Conservation (phyloP, 2,329 filamentous ascomycete genomes). For the Aspergillus puulaauensis region DNA sequence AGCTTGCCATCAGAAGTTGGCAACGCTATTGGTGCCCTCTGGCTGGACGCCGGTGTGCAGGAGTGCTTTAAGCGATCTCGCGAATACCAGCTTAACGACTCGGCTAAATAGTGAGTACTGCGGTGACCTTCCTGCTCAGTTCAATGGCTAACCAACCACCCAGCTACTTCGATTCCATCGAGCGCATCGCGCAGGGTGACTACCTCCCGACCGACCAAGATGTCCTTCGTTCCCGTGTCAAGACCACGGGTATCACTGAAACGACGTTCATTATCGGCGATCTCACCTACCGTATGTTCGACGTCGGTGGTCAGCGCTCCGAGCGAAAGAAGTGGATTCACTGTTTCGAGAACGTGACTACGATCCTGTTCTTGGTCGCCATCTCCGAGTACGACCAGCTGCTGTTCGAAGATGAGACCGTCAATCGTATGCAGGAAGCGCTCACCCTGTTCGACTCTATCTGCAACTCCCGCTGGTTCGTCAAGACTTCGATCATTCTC, state of each 20-base stretch:
- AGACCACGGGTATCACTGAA: conserved; percentile 96
- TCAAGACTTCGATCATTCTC: conserved; percentile 70
- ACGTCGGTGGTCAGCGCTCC: conserved; percentile 91
- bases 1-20: conserved; percentile 92
- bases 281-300: conserved; percentile 95
- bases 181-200: conserved; percentile 84
- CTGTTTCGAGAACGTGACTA: conserved; percentile 97
- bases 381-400: conserved; percentile 97
- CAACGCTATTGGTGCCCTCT: conserved; percentile 85
- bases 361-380: conserved; percentile 92
- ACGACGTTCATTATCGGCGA: conserved; percentile 95
- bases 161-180: conserved; percentile 95
- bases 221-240: conserved; percentile 91
- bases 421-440: conserved; percentile 75
- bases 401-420: conserved; percentile 92
- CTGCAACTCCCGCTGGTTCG: conserved; percentile 71
- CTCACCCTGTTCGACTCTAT: conserved; percentile 71
- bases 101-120: conserved; percentile 80
- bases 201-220: conserved; percentile 96
- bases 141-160: conserved; percentile 32
- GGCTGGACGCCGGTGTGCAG: conserved; percentile 90
- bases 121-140: neutral
- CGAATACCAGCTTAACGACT: conserved; percentile 96
- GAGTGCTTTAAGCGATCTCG: conserved; percentile 93
- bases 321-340: conserved; percentile 99